These are phyloP conservation scores for Diplosphaera chodatii DNA, from an alignment of 139 green algal genomes.

Conservation along the genomic window DNA sequence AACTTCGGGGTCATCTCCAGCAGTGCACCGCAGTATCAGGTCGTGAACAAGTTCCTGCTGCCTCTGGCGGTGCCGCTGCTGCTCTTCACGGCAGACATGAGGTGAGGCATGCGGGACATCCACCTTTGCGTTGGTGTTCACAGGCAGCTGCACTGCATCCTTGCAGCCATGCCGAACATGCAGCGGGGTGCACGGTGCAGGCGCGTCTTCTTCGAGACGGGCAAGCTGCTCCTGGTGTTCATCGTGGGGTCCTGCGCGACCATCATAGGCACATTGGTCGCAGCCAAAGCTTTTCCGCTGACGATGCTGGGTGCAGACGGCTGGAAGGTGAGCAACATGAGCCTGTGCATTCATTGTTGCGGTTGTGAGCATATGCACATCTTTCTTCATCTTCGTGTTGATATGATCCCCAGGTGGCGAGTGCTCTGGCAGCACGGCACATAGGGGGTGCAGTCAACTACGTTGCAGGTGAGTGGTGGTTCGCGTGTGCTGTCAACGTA, in stretches of 20 bases:
- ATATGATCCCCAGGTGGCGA: conserved; percentile 66
- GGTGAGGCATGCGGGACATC: background rate
- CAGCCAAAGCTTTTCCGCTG: conserved; percentile 65
- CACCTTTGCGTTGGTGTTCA: too few relatives aligned
- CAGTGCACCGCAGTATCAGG: conserved; percentile 31
- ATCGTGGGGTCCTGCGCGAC: conserved; percentile 60
- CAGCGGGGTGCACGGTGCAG: conserved; percentile 4
- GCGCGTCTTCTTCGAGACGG: conserved; percentile 66
- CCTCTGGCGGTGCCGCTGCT: conserved; percentile 88
- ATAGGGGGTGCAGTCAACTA: conserved; percentile 93
- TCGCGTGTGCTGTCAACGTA: background rate
- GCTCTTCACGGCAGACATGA: conserved; percentile 77
- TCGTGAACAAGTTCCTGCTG: conserved; percentile 79
- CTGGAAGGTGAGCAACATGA: conserved; percentile 41
- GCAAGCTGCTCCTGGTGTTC: conserved; percentile 69
- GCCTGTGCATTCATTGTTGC: too few relatives aligned
- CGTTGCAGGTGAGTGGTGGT: conserved; percentile 25
- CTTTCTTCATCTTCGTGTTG: too few relatives aligned
- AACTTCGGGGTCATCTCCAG: conserved; percentile 66
- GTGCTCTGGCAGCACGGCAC: conserved; percentile 77
- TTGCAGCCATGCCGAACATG: too few relatives aligned
- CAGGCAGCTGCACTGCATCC: too few relatives aligned
- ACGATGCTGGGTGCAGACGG: conserved; percentile 50
- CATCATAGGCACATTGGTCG: conserved; percentile 46
- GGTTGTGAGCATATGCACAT: too few relatives aligned